Evolutionary conservation across 2,329 filamentous ascomycete genomes (phyloP).

Genomic region (Aspergillus fructus): DNA sequence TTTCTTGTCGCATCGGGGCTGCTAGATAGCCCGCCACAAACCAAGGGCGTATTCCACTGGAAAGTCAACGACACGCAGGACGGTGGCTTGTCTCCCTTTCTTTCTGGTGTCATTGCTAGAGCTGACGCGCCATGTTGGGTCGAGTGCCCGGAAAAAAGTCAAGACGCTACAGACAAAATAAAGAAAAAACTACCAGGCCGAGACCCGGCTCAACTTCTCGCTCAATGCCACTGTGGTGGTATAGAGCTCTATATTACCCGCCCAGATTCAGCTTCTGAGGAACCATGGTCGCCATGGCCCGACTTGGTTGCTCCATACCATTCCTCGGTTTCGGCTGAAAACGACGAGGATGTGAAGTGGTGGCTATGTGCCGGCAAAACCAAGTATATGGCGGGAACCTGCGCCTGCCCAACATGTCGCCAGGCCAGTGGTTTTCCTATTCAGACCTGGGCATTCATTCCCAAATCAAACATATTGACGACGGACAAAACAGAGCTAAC

Average conservation of each 20-base stretch:
- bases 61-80: conserved; percentile 27
- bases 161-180: neutral
- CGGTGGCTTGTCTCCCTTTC: conserved; percentile 28
- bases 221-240: conserved; percentile 55
- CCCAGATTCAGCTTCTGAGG: conserved; percentile 49
- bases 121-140: conserved; percentile 23
- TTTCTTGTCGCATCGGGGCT: conserved; percentile 37
- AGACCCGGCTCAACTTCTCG: conserved; percentile 36
- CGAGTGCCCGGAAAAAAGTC: neutral
- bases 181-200: neutral
- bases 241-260: conserved; percentile 59
- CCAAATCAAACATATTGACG: conserved; percentile 57
- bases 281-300: conserved; percentile 50
- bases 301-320: conserved; percentile 55
- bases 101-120: conserved; percentile 21
- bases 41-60: conserved; percentile 29
- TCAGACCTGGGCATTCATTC: conserved; percentile 66
- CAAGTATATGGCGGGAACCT: conserved; percentile 61
- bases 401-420: conserved; percentile 63
- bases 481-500: conserved; percentile 32
- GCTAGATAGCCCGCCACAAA: conserved; percentile 18
- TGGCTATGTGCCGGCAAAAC: conserved; percentile 52
- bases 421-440: conserved; percentile 62
- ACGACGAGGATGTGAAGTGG: conserved; percentile 56
- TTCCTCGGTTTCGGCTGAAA: conserved; percentile 36